A percentile compares a stretch with the other conserved stretches of the same genome.
These are phyloP conservation scores for Dryas octopetala DNA, from an alignment of 306 rosid species.

Conservation along the genomic window DNA sequence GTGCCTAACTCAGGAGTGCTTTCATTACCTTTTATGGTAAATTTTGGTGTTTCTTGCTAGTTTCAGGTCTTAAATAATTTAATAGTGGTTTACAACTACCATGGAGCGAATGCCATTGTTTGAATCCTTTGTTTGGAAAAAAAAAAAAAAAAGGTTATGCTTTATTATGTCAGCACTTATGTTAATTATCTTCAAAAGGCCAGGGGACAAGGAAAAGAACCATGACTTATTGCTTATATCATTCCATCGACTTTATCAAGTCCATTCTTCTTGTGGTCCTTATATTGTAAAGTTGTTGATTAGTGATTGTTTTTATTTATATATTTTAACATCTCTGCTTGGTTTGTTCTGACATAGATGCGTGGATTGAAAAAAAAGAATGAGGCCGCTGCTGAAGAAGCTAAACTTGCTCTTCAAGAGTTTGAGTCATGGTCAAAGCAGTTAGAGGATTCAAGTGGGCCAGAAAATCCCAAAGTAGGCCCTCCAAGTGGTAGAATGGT, in stretches of 20 bases:
- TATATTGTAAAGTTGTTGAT: constrained; percentile 11
- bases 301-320: background rate
- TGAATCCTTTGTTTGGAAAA: background rate
- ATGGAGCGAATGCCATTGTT: background rate
- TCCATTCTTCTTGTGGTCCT: background rate
- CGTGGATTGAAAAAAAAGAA: constrained; percentile 77
- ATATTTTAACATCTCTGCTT: constrained; percentile 12
- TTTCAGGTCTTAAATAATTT: constrained; percentile 5
- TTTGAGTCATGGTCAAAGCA: constrained; percentile 56
- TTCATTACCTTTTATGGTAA: constrained; percentile 90
- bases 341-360: constrained; percentile 49
- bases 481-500: constrained; percentile 72
- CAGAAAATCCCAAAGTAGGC: constrained; percentile 41
- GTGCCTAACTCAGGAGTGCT: constrained; percentile 77
- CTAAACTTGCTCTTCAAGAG: constrained; percentile 72
- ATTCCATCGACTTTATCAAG: background rate
- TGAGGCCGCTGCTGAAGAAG: constrained; percentile 77
- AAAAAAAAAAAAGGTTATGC: background rate
- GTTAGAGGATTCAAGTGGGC: constrained; percentile 50
- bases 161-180: background rate
- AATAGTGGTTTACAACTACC: constrained; percentile 1
- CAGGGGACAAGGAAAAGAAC: background rate
- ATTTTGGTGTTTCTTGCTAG: constrained; percentile 20
- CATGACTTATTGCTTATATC: constrained; percentile 5
- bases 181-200: background rate